Evolutionary conservation across 2,329 filamentous ascomycete genomes (phyloP).

Genomic region (Microdochium paspali): DNA sequence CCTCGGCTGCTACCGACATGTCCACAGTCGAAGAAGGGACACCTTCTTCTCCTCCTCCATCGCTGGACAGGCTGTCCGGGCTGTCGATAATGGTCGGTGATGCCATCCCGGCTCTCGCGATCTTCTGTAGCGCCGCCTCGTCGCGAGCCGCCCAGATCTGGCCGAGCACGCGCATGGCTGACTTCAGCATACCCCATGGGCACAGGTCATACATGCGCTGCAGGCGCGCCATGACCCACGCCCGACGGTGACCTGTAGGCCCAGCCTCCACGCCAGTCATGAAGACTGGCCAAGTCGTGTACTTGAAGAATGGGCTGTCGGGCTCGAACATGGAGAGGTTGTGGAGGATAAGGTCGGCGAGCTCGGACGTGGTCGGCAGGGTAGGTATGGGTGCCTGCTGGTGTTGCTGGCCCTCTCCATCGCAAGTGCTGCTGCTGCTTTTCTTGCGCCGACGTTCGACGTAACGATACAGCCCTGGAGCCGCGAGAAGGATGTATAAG

Average conservation of each 20-base stretch:
- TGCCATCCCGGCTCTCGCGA: slow-evolving; percentile 10
- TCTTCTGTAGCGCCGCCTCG: slow-evolving; percentile 6
- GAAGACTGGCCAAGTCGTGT: slow-evolving; percentile 50
- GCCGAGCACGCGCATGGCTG: slow-evolving; percentile 37
- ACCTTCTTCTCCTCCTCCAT: no score
- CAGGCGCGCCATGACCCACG: slow-evolving; percentile 41
- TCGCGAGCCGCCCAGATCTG: slow-evolving; percentile 37
- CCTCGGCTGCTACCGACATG: neutral
- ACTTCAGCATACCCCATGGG: slow-evolving; percentile 41
- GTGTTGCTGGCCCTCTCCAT: no score
- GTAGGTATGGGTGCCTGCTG: slow-evolving; percentile 12
- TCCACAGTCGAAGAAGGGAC: no score
- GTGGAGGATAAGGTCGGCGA: slow-evolving; percentile 39
- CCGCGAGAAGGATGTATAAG: slow-evolving; percentile 32
- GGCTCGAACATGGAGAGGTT: slow-evolving; percentile 38
- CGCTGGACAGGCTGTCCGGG: no score
- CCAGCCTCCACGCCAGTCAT: slow-evolving; percentile 46
- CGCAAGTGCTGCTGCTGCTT: no score
- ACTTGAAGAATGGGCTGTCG: slow-evolving; percentile 45
- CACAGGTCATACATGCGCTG: slow-evolving; percentile 33
- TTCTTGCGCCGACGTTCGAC: slow-evolving; percentile 1
- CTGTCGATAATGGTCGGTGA: no score
- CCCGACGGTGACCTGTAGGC: slow-evolving; percentile 29
- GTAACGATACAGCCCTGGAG: slow-evolving; percentile 12
- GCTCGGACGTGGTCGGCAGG: slow-evolving; percentile 30